Conservation (phyloP, 2,329 filamentous ascomycete genomes). For the Neopestalotiopsis sp. region DNA sequence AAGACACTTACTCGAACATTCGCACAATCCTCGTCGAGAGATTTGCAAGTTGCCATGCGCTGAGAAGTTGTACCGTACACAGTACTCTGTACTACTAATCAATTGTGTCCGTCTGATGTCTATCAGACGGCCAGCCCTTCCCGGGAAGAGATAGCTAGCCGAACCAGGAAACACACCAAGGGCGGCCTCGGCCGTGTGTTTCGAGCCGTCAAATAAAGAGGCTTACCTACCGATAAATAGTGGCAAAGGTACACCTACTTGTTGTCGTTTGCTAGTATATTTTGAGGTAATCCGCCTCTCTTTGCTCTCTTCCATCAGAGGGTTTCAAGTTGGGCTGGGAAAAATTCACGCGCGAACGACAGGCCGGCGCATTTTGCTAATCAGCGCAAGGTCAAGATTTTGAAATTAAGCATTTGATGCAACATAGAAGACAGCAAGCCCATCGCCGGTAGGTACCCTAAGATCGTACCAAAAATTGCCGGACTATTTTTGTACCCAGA, state of each 20-base stretch:
- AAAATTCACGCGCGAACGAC: background rate
- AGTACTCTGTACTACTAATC: too few species aligned
- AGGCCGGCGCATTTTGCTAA: background rate
- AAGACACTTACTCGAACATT: background rate
- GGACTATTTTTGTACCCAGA: constrained; percentile 1
- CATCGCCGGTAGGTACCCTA: background rate
- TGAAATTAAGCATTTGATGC: constrained; percentile 1
- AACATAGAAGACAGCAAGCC: background rate
- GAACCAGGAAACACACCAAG: background rate
- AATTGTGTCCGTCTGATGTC: background rate
- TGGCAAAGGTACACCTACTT: background rate
- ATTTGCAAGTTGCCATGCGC: background rate
- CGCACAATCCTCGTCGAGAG: background rate
- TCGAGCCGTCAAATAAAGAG: background rate
- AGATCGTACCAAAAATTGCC: background rate
- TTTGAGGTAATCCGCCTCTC: background rate
- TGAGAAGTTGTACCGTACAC: background rate
- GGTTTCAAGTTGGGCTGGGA: background rate
- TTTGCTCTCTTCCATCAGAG: background rate
- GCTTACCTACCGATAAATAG: background rate
- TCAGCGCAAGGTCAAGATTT: background rate
- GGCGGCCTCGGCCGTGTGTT: background rate
- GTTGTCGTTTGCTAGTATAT: background rate
- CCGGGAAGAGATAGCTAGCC: background rate
- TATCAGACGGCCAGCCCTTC: background rate